Evolutionary conservation across 2,329 filamentous ascomycete genomes (phyloP).

Genomic region (Microdochium trichocladiopsis): DNA sequence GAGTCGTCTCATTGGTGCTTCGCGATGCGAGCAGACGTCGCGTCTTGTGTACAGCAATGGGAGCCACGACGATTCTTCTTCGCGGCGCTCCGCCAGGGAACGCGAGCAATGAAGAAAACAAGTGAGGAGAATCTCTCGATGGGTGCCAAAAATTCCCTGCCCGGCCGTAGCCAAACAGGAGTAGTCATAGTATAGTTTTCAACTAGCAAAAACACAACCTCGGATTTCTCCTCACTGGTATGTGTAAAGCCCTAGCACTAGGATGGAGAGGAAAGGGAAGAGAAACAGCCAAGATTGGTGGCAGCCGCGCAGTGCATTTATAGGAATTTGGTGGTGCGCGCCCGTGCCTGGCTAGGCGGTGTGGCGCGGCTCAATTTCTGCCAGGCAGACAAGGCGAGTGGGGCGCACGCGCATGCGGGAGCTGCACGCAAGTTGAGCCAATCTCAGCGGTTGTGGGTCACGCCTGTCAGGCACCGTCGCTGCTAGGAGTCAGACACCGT

Average conservation of each 20-base stretch:
- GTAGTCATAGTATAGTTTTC: constrained; percentile 79
- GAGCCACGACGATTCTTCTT: too few relatives aligned
- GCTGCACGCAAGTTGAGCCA: neutral
- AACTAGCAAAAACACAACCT: constrained; percentile 86
- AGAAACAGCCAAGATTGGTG: constrained; percentile 9
- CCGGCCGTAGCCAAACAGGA: constrained; percentile 62
- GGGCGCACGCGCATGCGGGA: neutral
- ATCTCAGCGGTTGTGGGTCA: neutral
- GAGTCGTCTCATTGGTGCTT: too few relatives aligned
- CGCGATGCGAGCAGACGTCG: too few relatives aligned
- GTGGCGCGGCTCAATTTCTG: neutral
- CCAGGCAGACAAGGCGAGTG: neutral
- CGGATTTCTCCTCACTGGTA: constrained; percentile 84
- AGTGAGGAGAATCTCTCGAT: constrained; percentile 18
- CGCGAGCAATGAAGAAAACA: constrained; percentile 44
- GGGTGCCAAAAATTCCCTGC: constrained; percentile 73
- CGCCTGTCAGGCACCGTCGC: too few relatives aligned
- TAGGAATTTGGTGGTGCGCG: neutral
- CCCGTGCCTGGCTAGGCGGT: neutral
- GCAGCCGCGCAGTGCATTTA: constrained; percentile 7
- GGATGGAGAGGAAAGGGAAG: constrained; percentile 43
- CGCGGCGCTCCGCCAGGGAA: constrained; percentile 34
- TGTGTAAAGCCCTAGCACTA: constrained; percentile 73
- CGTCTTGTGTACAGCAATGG: too few relatives aligned
- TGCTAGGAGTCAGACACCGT: too few relatives aligned